Base-by-base conservation (phyloP, 2,329 filamentous ascomycete genomes). In the Penicillium sp. region DNA sequence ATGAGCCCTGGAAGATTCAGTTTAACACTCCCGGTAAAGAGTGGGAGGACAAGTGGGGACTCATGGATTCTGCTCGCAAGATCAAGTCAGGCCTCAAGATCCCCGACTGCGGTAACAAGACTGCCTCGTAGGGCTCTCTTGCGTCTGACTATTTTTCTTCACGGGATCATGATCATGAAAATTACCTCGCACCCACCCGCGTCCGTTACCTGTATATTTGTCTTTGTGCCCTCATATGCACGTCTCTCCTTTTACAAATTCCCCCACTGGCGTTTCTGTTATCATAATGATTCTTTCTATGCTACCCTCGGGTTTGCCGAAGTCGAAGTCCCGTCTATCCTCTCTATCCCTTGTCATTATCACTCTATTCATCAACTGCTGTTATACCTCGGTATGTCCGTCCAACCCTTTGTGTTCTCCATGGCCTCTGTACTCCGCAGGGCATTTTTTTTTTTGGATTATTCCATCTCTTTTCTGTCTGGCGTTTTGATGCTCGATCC, bases 41-140 rank as follows among this genome's bases (percentile, higher is more conserved):
- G 56, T 97, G 93, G 93, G 94, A 98, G 81, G 92, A 96, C 75
- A 91, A 97, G 76, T 97, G 94, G 94, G 94, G 95, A 10, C 80
- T 98, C 15, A 89, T 98, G 87, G 92, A 96, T 70, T 85, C 92
- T 3, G 85, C 92, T 72, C 87, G 94, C 60, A 92, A 93, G 38
- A 80, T 98, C 69, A 98, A 98, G 80, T 72, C 84, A 0, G 93
- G 93, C 1, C 79, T 98, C 71, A 89, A 86, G 75, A 97, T 98
- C 70, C 94, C 94, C 0, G 89, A 93, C 75, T 98, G 94, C 75
- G 89, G 84, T 26, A 93, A 92, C 30, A 88, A 90, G 80, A 91
- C 88, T 9, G 82, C 89, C 30, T 59, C 71, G 15, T 82, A 70
- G 68, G 58, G 30, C 30, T 49, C 38, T 51, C n/a, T 24, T 33